Percentiles rank a stretch among this genome's conserved stretches.
These are phyloP conservation scores for Puya raimondii DNA, from an alignment of 176 grass and related monocot genomes.

Conservation along the genomic window DNA sequence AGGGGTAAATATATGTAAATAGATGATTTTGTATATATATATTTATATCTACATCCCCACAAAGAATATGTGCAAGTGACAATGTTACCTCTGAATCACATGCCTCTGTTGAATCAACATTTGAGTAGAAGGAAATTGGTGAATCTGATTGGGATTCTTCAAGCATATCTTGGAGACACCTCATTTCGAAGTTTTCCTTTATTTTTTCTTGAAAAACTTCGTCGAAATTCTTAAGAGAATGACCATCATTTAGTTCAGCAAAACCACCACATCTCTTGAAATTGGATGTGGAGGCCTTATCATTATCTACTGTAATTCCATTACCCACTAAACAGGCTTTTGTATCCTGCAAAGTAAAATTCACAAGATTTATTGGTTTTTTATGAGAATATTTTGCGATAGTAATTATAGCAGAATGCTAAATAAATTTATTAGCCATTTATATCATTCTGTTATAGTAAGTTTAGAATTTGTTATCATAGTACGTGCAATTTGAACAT, in stretches of 20 bases:
- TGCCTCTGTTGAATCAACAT: slow-evolving; percentile 45
- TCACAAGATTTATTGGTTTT: slow-evolving; percentile 9
- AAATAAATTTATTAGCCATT: too few species aligned
- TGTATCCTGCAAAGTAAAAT: slow-evolving; percentile 37
- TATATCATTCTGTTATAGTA: too few species aligned
- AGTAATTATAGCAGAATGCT: background rate
- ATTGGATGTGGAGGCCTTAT: slow-evolving; percentile 21
- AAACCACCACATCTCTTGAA: slow-evolving; percentile 22
- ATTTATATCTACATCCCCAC: background rate
- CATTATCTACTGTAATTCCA: slow-evolving; percentile 17
- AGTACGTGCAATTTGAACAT: too few species aligned
- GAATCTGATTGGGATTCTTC: slow-evolving; percentile 78
- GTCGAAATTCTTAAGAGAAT: slow-evolving; percentile 27
- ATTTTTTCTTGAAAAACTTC: slow-evolving; percentile 33
- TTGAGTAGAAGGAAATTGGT: slow-evolving; percentile 61
- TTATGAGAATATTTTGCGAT: slow-evolving; percentile 7
- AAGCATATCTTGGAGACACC: slow-evolving; percentile 91
- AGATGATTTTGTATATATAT: background rate
- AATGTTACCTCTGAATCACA: slow-evolving; percentile 55
- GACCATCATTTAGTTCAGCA: slow-evolving; percentile 26
- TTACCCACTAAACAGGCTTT: slow-evolving; percentile 4
- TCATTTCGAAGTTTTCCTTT: slow-evolving; percentile 72
- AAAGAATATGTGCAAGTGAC: background rate
- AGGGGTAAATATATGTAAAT: too few species aligned
- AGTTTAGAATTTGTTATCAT: too few species aligned